Evolutionary conservation across 2,329 filamentous ascomycete species (phyloP).

Genomic region (Nectriaceae sp.): DNA sequence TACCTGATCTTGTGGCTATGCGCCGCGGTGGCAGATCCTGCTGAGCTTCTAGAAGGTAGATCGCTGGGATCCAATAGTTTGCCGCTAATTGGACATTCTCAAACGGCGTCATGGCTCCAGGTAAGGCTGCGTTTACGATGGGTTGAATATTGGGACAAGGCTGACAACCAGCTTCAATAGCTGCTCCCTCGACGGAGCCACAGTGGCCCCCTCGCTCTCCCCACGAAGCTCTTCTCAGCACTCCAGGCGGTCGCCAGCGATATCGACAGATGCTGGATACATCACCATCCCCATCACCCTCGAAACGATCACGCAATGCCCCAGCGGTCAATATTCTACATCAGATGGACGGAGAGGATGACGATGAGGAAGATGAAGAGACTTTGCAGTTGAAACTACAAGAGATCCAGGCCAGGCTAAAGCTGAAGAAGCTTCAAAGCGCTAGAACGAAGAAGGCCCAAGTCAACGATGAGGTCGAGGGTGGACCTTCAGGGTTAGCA

Average conservation of each 20-base stretch:
- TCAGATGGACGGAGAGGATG: constrained; percentile 35
- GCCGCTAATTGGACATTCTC: constrained; percentile 7
- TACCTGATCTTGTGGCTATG: constrained; percentile 21
- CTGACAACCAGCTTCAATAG: constrained; percentile 7
- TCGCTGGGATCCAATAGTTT: constrained; percentile 13
- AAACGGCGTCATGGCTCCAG: constrained; percentile 27
- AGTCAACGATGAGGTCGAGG: not conserved
- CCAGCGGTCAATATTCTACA: constrained; percentile 34
- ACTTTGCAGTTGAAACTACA: constrained; percentile 82
- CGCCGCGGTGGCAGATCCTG: constrained; percentile 12
- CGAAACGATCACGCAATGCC: constrained; percentile 24
- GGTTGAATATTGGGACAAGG: not conserved
- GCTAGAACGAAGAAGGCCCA: constrained; percentile 29
- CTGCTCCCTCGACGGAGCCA: constrained; percentile 43
- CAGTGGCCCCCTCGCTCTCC: constrained; percentile 70
- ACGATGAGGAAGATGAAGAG: constrained; percentile 78
- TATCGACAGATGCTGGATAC: constrained; percentile 68
- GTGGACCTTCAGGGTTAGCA: not conserved
- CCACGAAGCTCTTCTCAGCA: constrained; percentile 63
- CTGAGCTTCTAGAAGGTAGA: constrained; percentile 16
- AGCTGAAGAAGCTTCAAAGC: constrained; percentile 82
- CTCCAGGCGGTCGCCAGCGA: constrained; percentile 78
- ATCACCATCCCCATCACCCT: constrained; percentile 70
- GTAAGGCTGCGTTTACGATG: constrained; percentile 18
- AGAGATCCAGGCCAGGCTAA: constrained; percentile 85